phyloP scores from a whole-genome alignment of 495 filamentous ascomycete species.

The Penicillium alfredii region DNA sequence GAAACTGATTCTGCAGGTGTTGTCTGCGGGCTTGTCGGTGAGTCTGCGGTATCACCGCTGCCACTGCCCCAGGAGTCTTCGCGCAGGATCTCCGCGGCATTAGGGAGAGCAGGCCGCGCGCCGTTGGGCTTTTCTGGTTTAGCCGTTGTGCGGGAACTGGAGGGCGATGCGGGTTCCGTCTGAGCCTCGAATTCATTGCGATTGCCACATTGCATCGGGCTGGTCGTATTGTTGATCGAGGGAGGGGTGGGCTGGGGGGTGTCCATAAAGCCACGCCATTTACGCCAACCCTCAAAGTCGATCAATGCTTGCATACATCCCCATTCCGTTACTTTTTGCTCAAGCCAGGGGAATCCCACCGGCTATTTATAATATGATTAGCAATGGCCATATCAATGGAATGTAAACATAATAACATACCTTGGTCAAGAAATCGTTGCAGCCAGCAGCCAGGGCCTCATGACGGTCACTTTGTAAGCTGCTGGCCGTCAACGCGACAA shows the following conservation, averaged over 20 bases:
- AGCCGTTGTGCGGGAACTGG: constrained; percentile 7
- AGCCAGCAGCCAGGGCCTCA: constrained; percentile 90
- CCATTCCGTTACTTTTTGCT: constrained; percentile 98
- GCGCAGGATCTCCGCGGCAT: constrained; percentile 18
- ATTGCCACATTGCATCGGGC: constrained; percentile 29
- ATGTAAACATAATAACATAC: constrained; percentile 40
- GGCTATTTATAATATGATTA: constrained; percentile 51
- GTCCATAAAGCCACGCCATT: constrained; percentile 80
- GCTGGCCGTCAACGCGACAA: constrained; percentile 91
- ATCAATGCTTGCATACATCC: constrained; percentile 98
- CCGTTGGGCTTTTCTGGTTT: constrained; percentile 8
- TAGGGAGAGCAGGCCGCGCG: constrained; percentile 12
- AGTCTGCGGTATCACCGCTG: constrained; percentile 29
- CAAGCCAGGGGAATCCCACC: constrained; percentile 95
- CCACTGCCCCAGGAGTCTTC: constrained; percentile 36
- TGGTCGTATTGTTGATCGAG: constrained; percentile 18
- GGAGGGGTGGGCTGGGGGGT: constrained; percentile 21
- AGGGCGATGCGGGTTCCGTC: constrained; percentile 14
- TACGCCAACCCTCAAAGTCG: constrained; percentile 96
- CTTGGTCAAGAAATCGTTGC: constrained; percentile 98
- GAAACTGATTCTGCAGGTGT: constrained; percentile 6
- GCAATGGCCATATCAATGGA: background rate
- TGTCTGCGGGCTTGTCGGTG: constrained; percentile 17
- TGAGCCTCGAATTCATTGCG: constrained; percentile 6
- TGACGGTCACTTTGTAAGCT: constrained; percentile 90